phyloP scores from a whole-genome alignment of 75 land plant species.

The Chamaecyparis obtusa region DNA sequence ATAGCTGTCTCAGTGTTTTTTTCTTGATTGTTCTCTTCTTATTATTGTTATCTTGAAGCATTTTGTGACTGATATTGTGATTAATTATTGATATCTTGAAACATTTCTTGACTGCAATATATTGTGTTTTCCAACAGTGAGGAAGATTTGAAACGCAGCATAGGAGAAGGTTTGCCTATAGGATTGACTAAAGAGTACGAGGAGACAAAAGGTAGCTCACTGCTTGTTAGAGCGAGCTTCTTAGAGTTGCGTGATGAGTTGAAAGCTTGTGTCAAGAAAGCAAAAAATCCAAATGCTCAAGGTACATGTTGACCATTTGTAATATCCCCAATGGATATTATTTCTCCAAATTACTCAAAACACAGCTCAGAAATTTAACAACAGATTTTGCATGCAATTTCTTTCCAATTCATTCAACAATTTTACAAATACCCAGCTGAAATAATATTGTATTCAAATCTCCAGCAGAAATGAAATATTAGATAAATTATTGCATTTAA shows the following conservation, averaged over 20 bases:
- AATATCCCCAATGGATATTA: too few species aligned
- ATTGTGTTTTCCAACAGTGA: conserved; percentile 20
- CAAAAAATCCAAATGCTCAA: not conserved
- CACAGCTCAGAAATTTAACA: too few species aligned
- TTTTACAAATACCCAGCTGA: too few species aligned
- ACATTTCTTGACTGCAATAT: not conserved
- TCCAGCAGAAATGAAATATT: too few species aligned
- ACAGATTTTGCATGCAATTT: too few species aligned
- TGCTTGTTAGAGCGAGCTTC: conserved; percentile 59
- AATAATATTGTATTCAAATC: too few species aligned
- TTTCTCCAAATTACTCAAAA: too few species aligned
- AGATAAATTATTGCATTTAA: too few species aligned
- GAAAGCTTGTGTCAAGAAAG: conserved; percentile 14
- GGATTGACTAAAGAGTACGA: conserved; percentile 66
- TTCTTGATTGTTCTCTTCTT: not conserved
- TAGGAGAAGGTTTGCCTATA: conserved; percentile 63
- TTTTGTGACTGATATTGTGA: not conserved
- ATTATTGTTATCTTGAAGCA: not conserved
- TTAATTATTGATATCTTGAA: not conserved
- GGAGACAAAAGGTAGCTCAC: conserved; percentile 42
- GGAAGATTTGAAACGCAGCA: conserved; percentile 34
- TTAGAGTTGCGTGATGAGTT: conserved; percentile 64
- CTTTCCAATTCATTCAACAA: too few species aligned
- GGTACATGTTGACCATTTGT: not conserved
- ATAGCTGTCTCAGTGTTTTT: conserved; percentile 1